Base-by-base conservation (phyloP, 148 eudicot genomes). In the Fallopia convolvulus region DNA sequence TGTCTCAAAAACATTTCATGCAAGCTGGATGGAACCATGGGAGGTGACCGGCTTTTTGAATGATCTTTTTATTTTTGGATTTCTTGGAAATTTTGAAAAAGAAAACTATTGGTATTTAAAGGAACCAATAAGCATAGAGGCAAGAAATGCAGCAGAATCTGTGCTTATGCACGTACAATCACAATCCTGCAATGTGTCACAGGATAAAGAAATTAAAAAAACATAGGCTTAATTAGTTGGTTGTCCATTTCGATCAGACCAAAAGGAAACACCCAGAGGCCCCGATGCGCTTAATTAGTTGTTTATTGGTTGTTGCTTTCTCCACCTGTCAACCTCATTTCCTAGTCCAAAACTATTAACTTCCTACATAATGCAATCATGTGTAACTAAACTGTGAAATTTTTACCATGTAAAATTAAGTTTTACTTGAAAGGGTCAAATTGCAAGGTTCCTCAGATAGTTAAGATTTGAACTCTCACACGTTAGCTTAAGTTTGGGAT, bases 111-210 rank as follows among this genome's bases (percentile, higher is more conserved):
- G 65, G 5, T 21, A 6, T 6, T n/a, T 58, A 6, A 4, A 58
- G 26, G 44, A 68, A 39, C 72, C 72, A 68, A 17, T 68, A 36
- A 68, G 70, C 18, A 0, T 52, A 52, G 15, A 58, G 30, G 65
- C 36, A 26, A 11, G 44, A 68, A 33, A 6, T 15, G 20, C 44
- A 33, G 46, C 44, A 36, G 44, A 61, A 33, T 68, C 14, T 33
- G 42, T 32, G 72, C 40, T 30, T 61, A 61, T 61, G 68, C 68
- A 61, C 36, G n/a, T 65, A 65, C 40, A 30, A 65, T 30, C 70
- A 65, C 70, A 65, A 65, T 65, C 70, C 61, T 60, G 66, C 33
- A 60, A 26, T 61, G 32, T 11, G 68, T 23, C 36, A 8, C 68
- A 61, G 39, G 0, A n/a, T n/a, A 55, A 4, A 61, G 6, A 26